These are phyloP conservation scores for Stachybotrys chartarum DNA, from an alignment of 2,329 filamentous ascomycete species.

Conservation along the genomic window DNA sequence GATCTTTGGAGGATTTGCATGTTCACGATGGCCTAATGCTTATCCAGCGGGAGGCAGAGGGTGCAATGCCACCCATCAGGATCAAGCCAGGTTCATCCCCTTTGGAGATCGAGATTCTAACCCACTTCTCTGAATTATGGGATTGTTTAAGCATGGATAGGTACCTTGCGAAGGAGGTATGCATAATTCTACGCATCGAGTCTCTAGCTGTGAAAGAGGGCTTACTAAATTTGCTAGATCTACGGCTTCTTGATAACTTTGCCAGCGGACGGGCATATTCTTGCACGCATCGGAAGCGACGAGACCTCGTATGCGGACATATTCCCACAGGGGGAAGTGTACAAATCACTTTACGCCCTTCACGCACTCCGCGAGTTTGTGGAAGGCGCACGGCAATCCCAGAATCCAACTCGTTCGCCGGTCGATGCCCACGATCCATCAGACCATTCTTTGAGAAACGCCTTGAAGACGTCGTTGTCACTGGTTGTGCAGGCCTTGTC, in stretches of 20 bases:
- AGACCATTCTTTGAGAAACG: conserved; percentile 1
- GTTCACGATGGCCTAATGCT: conserved; percentile 59
- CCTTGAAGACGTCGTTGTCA: conserved; percentile 36
- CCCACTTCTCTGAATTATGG: conserved; percentile 80
- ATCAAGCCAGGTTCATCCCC: conserved; percentile 46
- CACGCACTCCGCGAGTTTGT: conserved; percentile 60
- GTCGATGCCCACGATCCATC: not conserved
- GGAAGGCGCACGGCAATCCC: conserved; percentile 26
- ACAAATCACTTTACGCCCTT: conserved; percentile 66
- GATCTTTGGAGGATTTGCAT: conserved; percentile 61
- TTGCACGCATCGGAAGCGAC: conserved; percentile 50
- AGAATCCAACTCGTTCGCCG: not conserved
- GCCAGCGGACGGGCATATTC: conserved; percentile 57
- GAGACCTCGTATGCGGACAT: conserved; percentile 49
- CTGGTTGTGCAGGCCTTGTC: conserved; percentile 55
- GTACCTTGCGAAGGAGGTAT: conserved; percentile 58
- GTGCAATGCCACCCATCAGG: conserved; percentile 31
- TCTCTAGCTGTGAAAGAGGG: not conserved
- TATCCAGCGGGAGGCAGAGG: conserved; percentile 51
- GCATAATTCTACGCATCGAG: conserved; percentile 3
- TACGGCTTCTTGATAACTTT: conserved; percentile 65
- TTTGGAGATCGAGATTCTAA: conserved; percentile 72
- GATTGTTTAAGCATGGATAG: conserved; percentile 70
- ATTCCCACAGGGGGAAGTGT: conserved; percentile 63
- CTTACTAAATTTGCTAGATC: conserved; percentile 37